Evolutionary conservation across 2,329 filamentous ascomycete genomes (phyloP).

Genomic region (Ampelomyces quisqualis): DNA sequence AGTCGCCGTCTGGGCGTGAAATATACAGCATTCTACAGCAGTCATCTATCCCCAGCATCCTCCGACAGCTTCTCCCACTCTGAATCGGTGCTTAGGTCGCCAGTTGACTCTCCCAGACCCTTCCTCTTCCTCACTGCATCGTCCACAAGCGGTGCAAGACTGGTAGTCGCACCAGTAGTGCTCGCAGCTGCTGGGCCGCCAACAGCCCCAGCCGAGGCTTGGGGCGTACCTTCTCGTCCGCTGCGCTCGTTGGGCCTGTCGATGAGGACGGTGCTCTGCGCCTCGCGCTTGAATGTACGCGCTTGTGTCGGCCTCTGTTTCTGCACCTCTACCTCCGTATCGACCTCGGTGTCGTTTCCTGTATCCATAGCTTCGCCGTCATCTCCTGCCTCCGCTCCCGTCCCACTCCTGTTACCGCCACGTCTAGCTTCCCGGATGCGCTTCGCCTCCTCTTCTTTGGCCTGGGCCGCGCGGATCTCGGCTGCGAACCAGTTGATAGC

Average conservation of each 20-base stretch:
- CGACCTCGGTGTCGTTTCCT: slow-evolving; percentile 50
- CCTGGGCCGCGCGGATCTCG: slow-evolving; percentile 57
- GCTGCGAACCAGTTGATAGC: slow-evolving; percentile 95
- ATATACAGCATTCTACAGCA: slow-evolving; percentile 2
- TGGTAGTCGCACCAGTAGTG: slow-evolving; percentile 34
- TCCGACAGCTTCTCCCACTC: slow-evolving; percentile 94
- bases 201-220: slow-evolving; percentile 10
- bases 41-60: slow-evolving; percentile 41
- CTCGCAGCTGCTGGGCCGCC: slow-evolving; percentile 21
- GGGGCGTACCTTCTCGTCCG: slow-evolving; percentile 22
- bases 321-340: slow-evolving; percentile 39
- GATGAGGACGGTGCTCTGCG: slow-evolving; percentile 41
- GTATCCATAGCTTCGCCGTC: slow-evolving; percentile 47
- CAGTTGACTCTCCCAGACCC: slow-evolving; percentile 51
- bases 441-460: slow-evolving; percentile 53
- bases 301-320: slow-evolving; percentile 24
- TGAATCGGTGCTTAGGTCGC: slow-evolving; percentile 77
- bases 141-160: slow-evolving; percentile 32
- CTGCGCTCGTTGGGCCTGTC: slow-evolving; percentile 25
- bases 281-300: slow-evolving; percentile 23
- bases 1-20: no score
- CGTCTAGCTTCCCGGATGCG: slow-evolving; percentile 44
- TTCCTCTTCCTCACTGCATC: slow-evolving; percentile 49
- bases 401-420: slow-evolving; percentile 47
- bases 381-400: slow-evolving; percentile 18